phyloP scores from a whole-genome alignment of 1,284 basidiomycete genomes.

The Boletus semigastroideus region DNA sequence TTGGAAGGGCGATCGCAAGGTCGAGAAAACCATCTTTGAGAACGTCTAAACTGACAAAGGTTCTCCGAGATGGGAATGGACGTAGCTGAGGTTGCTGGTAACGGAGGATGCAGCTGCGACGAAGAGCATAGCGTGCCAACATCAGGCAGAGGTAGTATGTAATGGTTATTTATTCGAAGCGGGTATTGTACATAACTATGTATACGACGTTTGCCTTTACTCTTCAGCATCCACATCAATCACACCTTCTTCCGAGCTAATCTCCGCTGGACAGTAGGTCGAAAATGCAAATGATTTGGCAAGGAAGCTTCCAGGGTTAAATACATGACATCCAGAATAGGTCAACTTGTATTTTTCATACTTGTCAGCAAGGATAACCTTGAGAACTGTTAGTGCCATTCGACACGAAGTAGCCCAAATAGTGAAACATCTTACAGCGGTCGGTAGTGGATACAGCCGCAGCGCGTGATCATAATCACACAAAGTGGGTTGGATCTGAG shows the following conservation, averaged over 20 bases:
- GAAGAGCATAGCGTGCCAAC: conserved; percentile 22
- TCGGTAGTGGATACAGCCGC: conserved; percentile 93
- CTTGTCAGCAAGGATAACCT: conserved; percentile 96
- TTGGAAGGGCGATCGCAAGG: conserved; percentile 66
- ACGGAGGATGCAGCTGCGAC: conserved; percentile 8
- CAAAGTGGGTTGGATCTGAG: conserved; percentile 82
- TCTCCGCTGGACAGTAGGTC: conserved; percentile 81
- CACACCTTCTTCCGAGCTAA: conserved; percentile 71
- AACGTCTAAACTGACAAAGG: conserved; percentile 40
- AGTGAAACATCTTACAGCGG: conserved; percentile 55
- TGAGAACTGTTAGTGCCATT: conserved; percentile 9
- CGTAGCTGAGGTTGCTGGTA: conserved; percentile 4
- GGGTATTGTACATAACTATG: neutral
- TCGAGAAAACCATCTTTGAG: conserved; percentile 56
- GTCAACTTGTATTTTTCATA: conserved; percentile 96
- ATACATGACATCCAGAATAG: conserved; percentile 97
- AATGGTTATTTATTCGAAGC: neutral
- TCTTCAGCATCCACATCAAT: conserved; percentile 39
- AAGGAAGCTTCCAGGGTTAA: conserved; percentile 93
- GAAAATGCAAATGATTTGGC: conserved; percentile 80
- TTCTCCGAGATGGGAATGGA: conserved; percentile 22
- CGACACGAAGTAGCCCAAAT: neutral
- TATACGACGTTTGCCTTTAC: conserved; percentile 10
- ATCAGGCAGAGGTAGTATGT: conserved; percentile 13
- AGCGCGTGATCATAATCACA: conserved; percentile 93